A percentile compares a stretch with the other conserved stretches of the same genome.
Evolutionary conservation across 2,329 filamentous ascomycete species (phyloP).

Genomic region (Penicillium sumatraense): DNA sequence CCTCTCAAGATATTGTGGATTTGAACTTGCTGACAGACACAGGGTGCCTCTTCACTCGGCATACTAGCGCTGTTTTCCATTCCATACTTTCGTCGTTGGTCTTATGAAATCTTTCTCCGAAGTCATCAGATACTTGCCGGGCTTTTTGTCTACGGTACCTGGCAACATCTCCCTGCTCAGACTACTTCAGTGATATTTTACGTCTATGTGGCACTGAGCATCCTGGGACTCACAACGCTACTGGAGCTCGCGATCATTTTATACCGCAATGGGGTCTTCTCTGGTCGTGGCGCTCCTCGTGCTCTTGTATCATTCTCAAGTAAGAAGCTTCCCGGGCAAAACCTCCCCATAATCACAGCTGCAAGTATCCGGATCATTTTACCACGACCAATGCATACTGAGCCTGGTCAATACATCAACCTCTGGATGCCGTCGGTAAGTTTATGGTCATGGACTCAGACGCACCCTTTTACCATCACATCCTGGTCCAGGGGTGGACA

Average conservation of each 20-base stretch:
- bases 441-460: constrained; percentile 29
- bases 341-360: too few relatives aligned
- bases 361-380: constrained; percentile 23
- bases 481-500: constrained; percentile 30
- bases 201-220: constrained; percentile 14
- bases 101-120: constrained; percentile 33
- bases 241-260: constrained; percentile 15
- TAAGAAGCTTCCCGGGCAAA: too few relatives aligned
- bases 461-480: constrained; percentile 30
- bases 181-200: constrained; percentile 20
- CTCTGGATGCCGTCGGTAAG: constrained; percentile 34
- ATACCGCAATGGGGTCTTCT: constrained; percentile 28
- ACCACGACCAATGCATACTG: constrained; percentile 22
- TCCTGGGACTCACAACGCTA: too few relatives aligned
- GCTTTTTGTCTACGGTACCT: constrained; percentile 27
- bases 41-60: too few relatives aligned
- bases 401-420: constrained; percentile 34
- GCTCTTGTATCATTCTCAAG: constrained; percentile 27
- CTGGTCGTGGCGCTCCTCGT: constrained; percentile 20
- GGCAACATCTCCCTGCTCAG: constrained; percentile 27
- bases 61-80: too few relatives aligned
- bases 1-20: too few relatives aligned
- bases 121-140: constrained; percentile 24
- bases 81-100: constrained; percentile 22
- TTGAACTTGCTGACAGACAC: too few relatives aligned